Evolutionary conservation across 2,329 filamentous ascomycete species (phyloP).

Genomic region (Colletotrichum zoysiae): DNA sequence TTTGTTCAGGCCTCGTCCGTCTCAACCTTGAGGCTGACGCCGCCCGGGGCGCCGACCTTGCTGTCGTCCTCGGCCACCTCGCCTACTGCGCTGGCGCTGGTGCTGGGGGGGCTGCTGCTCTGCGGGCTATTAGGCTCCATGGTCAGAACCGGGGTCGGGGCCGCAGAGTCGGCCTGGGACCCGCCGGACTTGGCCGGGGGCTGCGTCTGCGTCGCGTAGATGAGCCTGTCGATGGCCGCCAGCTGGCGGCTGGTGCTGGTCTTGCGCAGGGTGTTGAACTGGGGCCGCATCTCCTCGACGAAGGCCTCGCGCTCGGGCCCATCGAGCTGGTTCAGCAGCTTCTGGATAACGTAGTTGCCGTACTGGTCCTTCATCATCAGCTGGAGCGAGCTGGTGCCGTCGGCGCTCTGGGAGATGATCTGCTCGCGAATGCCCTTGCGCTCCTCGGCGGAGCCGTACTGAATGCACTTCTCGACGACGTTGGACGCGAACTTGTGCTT

Average conservation of each 20-base stretch:
- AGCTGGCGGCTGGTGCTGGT: constrained; percentile 76
- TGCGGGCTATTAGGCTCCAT: constrained; percentile 78
- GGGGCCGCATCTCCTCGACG: constrained; percentile 72
- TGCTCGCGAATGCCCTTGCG: constrained; percentile 75
- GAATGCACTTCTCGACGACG: constrained; percentile 93
- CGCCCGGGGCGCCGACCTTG: constrained; percentile 43
- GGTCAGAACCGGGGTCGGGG: constrained; percentile 75
- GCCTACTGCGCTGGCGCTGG: constrained; percentile 67
- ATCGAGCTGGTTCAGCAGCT: constrained; percentile 76
- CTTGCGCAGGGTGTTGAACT: constrained; percentile 73
- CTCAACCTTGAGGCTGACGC: constrained; percentile 46
- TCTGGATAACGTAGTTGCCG: constrained; percentile 97
- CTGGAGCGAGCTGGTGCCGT: constrained; percentile 78
- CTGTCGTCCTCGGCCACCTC: constrained; percentile 49
- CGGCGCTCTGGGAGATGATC: constrained; percentile 69
- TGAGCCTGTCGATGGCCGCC: constrained; percentile 70
- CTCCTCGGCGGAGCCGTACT: constrained; percentile 77
- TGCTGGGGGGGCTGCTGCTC: constrained; percentile 74
- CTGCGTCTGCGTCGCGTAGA: constrained; percentile 47
- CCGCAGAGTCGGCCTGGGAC: constrained; percentile 58
- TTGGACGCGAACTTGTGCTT: constrained; percentile 98
- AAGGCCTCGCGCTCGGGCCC: constrained; percentile 71
- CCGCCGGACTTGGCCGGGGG: constrained; percentile 38
- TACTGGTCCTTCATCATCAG: constrained; percentile 89
- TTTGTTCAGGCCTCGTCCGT: constrained; percentile 49